These are phyloP conservation scores for Cucumis sativus DNA, from an alignment of 306 rosid species.

Conservation along the genomic window Cucumber_9930_V3 NC_026658.2:16439501-16440000, in stretches of 20 bases:
- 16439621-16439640: constrained; percentile 54
- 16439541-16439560: constrained; percentile 18
- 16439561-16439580: constrained; percentile 31
- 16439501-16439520: not conserved
- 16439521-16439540: constrained; percentile 9
- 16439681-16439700: constrained; percentile 78
- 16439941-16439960: constrained; percentile 56
- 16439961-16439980: constrained; percentile 80
- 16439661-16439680: constrained; percentile 81
- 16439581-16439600: constrained; percentile 91
- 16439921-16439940: constrained; percentile 79
- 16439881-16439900: constrained; percentile 44
- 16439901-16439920: constrained; percentile 64
- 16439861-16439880: constrained; percentile 29
- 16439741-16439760: constrained; percentile 31
- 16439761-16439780: constrained; percentile 27
- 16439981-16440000: constrained; percentile 13
- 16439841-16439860: constrained; percentile 24
- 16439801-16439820: constrained; percentile 22
- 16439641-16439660: constrained; percentile 74
- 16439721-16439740: constrained; percentile 64
- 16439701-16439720: constrained; percentile 89
- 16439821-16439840: constrained; percentile 25
- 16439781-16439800: constrained; percentile 26
- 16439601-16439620: constrained; percentile 82